A percentile compares a stretch with the other conserved stretches of the same genome.
phyloP scores from a whole-genome alignment of 2,329 filamentous ascomycete genomes.

The Phialophora expanda region DNA sequence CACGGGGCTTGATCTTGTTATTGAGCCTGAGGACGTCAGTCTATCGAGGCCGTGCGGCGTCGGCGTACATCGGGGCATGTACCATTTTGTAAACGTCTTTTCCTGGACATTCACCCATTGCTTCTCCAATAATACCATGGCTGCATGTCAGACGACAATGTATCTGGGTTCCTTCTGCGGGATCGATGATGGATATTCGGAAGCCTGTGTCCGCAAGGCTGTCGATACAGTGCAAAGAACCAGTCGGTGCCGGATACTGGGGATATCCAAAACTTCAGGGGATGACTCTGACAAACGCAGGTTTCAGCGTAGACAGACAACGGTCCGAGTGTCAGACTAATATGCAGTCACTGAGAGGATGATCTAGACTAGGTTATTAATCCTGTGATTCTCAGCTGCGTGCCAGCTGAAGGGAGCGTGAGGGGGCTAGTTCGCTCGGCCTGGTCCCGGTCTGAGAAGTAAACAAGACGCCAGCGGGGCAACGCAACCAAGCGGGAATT shows the following conservation, averaged over 20 bases:
- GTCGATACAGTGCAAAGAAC: neutral
- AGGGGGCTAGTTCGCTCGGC: neutral
- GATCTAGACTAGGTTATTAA: conserved; percentile 3
- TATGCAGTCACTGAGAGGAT: conserved; percentile 10
- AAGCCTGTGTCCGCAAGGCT: neutral
- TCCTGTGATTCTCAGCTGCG: conserved; percentile 9
- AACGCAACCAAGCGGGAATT: neutral
- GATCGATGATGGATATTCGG: neutral
- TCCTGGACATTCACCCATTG: conserved; percentile 82
- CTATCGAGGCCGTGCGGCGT: neutral
- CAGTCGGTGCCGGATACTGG: conserved; percentile 3
- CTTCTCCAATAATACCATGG: conserved; percentile 61
- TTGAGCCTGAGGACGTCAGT: conserved; percentile 72
- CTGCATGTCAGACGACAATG: conserved; percentile 34
- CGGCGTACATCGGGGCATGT: conserved; percentile 30
- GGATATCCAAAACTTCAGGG: neutral
- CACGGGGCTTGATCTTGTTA: conserved; percentile 82
- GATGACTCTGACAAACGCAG: neutral
- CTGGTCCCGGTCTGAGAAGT: neutral
- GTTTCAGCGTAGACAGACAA: neutral
- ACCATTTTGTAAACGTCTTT: conserved; percentile 99
- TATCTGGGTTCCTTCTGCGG: too few species aligned
- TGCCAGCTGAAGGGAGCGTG: conserved; percentile 12
- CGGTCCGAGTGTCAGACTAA: conserved; percentile 9
- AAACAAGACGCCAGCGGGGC: neutral